These are phyloP conservation scores for Striga asiatica DNA, from an alignment of 257 asterid species.

Conservation along the genomic window DNA sequence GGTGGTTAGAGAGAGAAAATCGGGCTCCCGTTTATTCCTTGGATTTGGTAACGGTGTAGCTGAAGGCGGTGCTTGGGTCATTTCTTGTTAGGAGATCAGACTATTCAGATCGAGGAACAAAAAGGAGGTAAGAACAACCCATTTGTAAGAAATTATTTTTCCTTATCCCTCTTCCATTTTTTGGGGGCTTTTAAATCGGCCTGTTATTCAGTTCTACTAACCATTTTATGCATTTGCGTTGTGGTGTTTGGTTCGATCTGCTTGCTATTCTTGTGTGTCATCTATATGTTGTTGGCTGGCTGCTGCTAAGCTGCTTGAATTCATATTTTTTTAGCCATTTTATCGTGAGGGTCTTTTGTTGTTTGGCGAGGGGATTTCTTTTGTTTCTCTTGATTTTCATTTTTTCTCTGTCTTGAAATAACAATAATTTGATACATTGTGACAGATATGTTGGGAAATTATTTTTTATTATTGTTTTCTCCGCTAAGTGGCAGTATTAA, in stretches of 20 bases:
- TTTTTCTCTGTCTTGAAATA: too few relatives aligned
- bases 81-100: constrained; percentile 7
- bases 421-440: too few relatives aligned
- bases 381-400: too few relatives aligned
- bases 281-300: background rate
- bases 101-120: constrained; percentile 30
- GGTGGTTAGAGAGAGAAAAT: constrained; percentile 28
- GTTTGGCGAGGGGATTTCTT: too few relatives aligned
- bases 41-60: too few relatives aligned
- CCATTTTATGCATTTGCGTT: constrained; percentile 13
- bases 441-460: too few relatives aligned
- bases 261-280: constrained; percentile 16
- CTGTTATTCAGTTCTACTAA: background rate
- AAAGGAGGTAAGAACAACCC: constrained; percentile 11
- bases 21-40: constrained; percentile 33
- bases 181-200: background rate
- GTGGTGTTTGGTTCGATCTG: constrained; percentile 25
- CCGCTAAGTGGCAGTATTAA: too few relatives aligned
- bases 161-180: too few relatives aligned
- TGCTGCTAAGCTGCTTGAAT: too few relatives aligned
- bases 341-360: background rate
- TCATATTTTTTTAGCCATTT: too few relatives aligned
- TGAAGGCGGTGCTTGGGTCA: constrained; percentile 16
- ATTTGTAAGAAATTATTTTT: constrained; percentile 20
- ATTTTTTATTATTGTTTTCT: too few relatives aligned